Conservation (phyloP, 768 basidiomycete species). For the Suillus spraguei region DNA sequence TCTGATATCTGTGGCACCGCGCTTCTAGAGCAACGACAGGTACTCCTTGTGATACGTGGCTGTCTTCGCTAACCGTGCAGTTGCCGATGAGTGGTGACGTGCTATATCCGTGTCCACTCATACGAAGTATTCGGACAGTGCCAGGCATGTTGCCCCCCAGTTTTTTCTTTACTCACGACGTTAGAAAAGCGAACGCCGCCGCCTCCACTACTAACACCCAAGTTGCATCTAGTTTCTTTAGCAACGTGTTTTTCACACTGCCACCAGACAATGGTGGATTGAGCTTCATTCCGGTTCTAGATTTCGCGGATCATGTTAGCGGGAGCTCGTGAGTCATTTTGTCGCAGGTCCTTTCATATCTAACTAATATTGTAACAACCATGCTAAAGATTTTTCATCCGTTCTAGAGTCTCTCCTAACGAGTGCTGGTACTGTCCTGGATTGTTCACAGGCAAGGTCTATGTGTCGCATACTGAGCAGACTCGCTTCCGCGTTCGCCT, state of each 20-base stretch:
- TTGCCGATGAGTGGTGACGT: conserved; percentile 33
- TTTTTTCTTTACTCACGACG: not conserved
- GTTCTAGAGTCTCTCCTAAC: conserved; percentile 2
- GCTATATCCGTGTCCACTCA: conserved; percentile 19
- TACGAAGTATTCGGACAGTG: conserved; percentile 2
- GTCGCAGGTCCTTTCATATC: not conserved
- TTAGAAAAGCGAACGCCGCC: not conserved
- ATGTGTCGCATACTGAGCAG: not conserved
- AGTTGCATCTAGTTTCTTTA: not conserved
- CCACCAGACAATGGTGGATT: not conserved
- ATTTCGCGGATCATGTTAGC: conserved; percentile 2
- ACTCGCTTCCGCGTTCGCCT: not conserved
- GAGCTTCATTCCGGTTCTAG: not conserved
- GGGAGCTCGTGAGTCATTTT: not conserved
- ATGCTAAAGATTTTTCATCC: conserved; percentile 2
- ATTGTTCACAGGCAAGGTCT: not conserved
- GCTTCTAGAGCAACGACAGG: not conserved
- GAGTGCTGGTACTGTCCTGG: conserved; percentile 9
- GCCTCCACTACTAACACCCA: not conserved
- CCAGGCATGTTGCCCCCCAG: not conserved
- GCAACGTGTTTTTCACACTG: conserved; percentile 2
- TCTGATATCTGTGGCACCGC: not conserved
- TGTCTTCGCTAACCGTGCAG: conserved; percentile 23
- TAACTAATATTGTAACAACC: not conserved
- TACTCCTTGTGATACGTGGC: conserved; percentile 19